Base-by-base conservation (phyloP, 495 filamentous ascomycete genomes). In the Penicillium chermesinum region DNA sequence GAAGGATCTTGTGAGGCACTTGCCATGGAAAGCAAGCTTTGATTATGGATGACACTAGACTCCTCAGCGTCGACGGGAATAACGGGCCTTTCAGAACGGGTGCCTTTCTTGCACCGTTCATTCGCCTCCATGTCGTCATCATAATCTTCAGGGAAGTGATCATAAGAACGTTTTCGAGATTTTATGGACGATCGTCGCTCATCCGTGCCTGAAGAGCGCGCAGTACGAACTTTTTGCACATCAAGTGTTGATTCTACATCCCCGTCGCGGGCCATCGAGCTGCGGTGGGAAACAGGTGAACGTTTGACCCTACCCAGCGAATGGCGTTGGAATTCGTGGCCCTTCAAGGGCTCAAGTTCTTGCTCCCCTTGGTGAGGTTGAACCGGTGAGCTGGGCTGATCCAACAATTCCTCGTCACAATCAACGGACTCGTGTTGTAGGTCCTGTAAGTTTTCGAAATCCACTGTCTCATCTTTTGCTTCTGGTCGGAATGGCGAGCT, bases 81-180 rank as follows among this genome's bases (percentile, higher is more conserved):
- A 14, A 61, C 58, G 2, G 65, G 52, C n/a, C 35, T 40, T 2
- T 60, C 55, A 30, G 49, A 51, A 32, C 58, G 53, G 43, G 58
- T 58, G 13, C 61, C 63, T 57, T 59, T 75, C 52, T 64, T 72
- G 40, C 53, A 57, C 30, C 66, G 56, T 10, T 61, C 62, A 5
- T 62, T 57, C 14, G 21, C 20, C 20, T 63, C 18, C 8, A 8
- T 13, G 10, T 52, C 57, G 7, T 51, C 49, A 12, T 61, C 57
- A 3, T 50, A 44, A 27, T 65, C 59, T 35, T 62, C 49, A 5
- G 69, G 69, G n/a, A 62, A 63, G n/a, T 65, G 48, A 16, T 73
- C 69, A 38, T 61, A 73, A 6, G 67, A 70, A 12, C 69, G 58
- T 48, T 73, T 73, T 14, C 65, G 59, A 16, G 69, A 58, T 14